Conservation (phyloP, 768 basidiomycete genomes). For the Boletus rubropictus region DNA sequence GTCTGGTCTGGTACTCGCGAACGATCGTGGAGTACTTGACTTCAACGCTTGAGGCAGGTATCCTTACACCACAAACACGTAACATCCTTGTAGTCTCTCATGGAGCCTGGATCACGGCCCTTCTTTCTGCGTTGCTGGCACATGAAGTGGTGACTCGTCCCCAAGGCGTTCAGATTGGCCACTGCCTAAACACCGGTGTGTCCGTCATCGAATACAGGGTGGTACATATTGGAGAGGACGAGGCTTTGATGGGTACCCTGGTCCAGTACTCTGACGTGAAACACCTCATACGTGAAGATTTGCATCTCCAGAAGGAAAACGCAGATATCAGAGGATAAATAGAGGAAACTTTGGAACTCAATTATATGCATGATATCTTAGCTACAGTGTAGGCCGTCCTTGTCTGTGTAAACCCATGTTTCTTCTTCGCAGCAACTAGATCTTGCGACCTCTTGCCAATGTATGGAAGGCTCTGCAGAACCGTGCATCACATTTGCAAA, state of each 20-base stretch:
- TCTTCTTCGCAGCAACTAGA: not conserved
- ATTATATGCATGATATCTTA: constrained; percentile 9
- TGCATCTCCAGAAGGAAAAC: constrained; percentile 40
- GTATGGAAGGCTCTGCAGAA: not conserved
- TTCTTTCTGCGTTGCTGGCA: constrained; percentile 45
- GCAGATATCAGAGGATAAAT: constrained; percentile 37
- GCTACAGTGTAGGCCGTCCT: not conserved
- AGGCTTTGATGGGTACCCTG: constrained; percentile 33
- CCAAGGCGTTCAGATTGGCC: constrained; percentile 25
- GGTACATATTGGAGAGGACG: constrained; percentile 16
- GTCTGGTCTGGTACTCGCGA: constrained; percentile 56
- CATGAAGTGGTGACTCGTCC: constrained; percentile 35
- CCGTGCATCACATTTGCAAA: not conserved
- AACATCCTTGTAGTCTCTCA: constrained; percentile 60
- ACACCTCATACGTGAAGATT: constrained; percentile 39
- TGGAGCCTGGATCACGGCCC: constrained; percentile 53
- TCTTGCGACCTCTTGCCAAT: not conserved
- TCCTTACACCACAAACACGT: constrained; percentile 27
- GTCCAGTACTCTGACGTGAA: constrained; percentile 49
- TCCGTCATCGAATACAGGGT: constrained; percentile 51
- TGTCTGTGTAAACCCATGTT: not conserved
- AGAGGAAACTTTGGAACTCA: not conserved
- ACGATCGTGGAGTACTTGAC: constrained; percentile 34
- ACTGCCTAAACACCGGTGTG: constrained; percentile 33
- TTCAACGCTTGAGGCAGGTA: constrained; percentile 13